Evolutionary conservation across 2,329 filamentous ascomycete genomes (phyloP), one percentile per base, ranked within the genome.

Genomic region (Colletotrichum tanaceti): DNA sequence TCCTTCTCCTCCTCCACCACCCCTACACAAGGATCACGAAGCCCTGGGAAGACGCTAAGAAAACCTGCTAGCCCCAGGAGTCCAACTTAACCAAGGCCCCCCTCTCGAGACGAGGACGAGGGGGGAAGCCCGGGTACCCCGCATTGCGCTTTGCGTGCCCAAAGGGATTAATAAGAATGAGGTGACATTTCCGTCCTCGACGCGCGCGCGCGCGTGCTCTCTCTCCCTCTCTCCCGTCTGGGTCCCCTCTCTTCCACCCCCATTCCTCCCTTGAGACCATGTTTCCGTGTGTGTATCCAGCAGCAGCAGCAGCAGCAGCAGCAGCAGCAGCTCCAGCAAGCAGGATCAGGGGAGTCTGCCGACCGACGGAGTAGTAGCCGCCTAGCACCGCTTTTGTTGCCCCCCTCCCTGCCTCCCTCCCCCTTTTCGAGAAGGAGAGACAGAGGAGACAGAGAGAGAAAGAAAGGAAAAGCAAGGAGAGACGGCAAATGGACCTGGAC

Each of bases 131-230:
- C 64, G 35, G 64, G 64, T 66, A 66, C 64, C 64, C 64, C 64
- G 64, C 64, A 66, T 66, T 57, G 64, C 63, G 50, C 32, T 66
- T 38, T 20, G 50, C 64, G 50, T 63, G 52, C 64, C 64, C 58
- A 63, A 63, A 66, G 58, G 64, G 64, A 66, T 66, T 66, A 66
- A 66, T n/a, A n/a, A n/a, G 64, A 66, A 66, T 66, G 50, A 66
- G 64, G 50, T 66, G 64, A 66, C 64, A 66, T 66, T 58, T 66
- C 64, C 64, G 64, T 66, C 64, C 32, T 63, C 58, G 43, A 50
- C 64, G 50, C 38, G 24, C 24, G 28, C 28, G n/a, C n/a, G n/a
- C n/a, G n/a, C n/a, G n/a, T n/a, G n/a, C n/a, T n/a, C n/a, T 28
- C 28, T 28, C 28, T 28, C 28, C 7, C 28, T 28, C 28, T 28